Evolutionary conservation across 257 asterid species (phyloP).

Genomic region (Penstemon eatonii): DNA sequence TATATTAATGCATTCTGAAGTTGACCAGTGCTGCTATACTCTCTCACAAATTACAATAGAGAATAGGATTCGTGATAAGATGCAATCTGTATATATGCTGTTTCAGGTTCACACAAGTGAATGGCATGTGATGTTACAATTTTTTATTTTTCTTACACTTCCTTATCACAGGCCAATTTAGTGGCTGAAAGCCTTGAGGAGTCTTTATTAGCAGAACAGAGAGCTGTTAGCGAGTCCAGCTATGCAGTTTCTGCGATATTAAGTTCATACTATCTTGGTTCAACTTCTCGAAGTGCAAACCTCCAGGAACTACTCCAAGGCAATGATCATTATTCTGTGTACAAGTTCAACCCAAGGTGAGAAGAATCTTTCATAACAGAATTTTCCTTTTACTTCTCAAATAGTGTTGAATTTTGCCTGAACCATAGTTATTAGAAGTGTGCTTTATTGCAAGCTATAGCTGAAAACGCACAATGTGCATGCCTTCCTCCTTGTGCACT

Average conservation of each 20-base stretch:
- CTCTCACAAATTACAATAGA: neutral
- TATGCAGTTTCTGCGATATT: constrained; percentile 71
- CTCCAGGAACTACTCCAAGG: constrained; percentile 64
- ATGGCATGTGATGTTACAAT: constrained; percentile 8
- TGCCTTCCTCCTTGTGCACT: too few relatives aligned
- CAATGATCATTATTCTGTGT: constrained; percentile 41
- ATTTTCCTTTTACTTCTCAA: neutral
- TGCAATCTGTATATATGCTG: neutral
- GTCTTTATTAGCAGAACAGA: constrained; percentile 51
- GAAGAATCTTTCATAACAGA: constrained; percentile 19
- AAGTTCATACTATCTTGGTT: constrained; percentile 48
- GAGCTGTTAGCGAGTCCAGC: constrained; percentile 48
- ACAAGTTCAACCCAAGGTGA: constrained; percentile 69
- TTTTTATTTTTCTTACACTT: constrained; percentile 23
- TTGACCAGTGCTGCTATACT: neutral
- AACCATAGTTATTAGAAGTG: too few relatives aligned
- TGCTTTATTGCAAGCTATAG: too few relatives aligned
- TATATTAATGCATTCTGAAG: neutral
- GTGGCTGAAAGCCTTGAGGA: constrained; percentile 62
- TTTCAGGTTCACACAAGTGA: neutral
- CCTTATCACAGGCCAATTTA: constrained; percentile 48
- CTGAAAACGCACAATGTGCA: too few relatives aligned
- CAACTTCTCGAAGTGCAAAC: constrained; percentile 55
- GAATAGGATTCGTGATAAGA: constrained; percentile 5
- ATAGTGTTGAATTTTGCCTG: neutral